Percentiles rank a stretch among this genome's conserved stretches.
These are phyloP conservation scores for Venturia carpophila DNA, from an alignment of 2,329 filamentous ascomycete genomes.

Conservation along the genomic window DNA sequence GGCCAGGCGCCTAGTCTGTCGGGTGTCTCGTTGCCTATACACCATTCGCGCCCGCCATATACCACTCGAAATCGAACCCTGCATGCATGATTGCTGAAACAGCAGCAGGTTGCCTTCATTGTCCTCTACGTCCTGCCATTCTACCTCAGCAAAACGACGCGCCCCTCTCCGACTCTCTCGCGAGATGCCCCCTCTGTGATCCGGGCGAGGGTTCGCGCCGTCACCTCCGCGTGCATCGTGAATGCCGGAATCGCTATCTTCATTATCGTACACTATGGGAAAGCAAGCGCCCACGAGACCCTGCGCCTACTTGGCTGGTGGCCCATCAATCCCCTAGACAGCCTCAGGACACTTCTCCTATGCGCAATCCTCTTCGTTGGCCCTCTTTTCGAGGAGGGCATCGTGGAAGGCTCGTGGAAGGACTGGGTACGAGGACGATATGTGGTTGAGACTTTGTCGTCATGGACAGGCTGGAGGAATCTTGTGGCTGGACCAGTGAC, in stretches of 20 bases:
- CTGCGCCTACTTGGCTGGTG: constrained; percentile 72
- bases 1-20: constrained; percentile 8
- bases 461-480: constrained; percentile 82
- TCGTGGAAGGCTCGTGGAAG: constrained; percentile 64
- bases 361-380: constrained; percentile 74
- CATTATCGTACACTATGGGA: constrained; percentile 51
- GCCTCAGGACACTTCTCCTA: constrained; percentile 56
- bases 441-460: constrained; percentile 53
- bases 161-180: constrained; percentile 69
- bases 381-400: constrained; percentile 70
- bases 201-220: constrained; percentile 72
- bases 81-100: constrained; percentile 12
- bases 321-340: constrained; percentile 61
- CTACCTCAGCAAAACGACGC: constrained; percentile 71
- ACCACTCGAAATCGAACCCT: background rate
- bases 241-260: constrained; percentile 60
- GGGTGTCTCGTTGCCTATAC: background rate
- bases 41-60: background rate
- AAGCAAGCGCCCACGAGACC: constrained; percentile 45
- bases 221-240: constrained; percentile 64
- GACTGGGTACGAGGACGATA: constrained; percentile 53
- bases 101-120: constrained; percentile 66
- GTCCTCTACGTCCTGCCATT: constrained; percentile 83
- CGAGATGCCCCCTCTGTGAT: constrained; percentile 88
- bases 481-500: constrained; percentile 79